phyloP scores from a whole-genome alignment of 2,329 filamentous ascomycete genomes.

The Cladobotryum mycophilum region DNA sequence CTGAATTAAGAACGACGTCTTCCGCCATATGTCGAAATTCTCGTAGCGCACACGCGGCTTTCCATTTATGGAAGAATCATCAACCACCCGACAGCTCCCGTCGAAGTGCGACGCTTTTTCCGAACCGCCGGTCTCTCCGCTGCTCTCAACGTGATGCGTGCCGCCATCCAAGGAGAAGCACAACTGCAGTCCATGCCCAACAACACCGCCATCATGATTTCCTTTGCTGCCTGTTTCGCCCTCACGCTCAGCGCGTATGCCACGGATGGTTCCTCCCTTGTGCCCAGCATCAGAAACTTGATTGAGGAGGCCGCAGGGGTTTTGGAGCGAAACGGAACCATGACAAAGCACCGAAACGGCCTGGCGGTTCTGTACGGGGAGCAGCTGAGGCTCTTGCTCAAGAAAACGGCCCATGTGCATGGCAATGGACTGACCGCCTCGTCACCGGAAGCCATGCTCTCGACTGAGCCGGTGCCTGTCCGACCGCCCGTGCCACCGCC shows the following conservation, averaged over 20 bases:
- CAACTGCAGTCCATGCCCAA: constrained; percentile 71
- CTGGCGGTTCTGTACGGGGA: constrained; percentile 49
- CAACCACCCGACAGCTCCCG: constrained; percentile 64
- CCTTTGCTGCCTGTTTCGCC: constrained; percentile 65
- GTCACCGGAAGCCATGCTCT: not conserved
- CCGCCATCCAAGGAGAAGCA: constrained; percentile 64
- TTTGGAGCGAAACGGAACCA: constrained; percentile 60
- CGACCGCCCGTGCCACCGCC: constrained; percentile 18
- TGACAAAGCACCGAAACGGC: constrained; percentile 60
- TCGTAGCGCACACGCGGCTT: constrained; percentile 64
- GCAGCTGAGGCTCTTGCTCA: constrained; percentile 39
- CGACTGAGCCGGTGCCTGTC: constrained; percentile 12
- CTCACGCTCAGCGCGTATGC: constrained; percentile 57
- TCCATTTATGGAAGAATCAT: constrained; percentile 72
- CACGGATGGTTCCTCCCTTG: constrained; percentile 50
- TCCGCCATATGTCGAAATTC: constrained; percentile 68
- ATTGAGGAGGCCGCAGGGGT: constrained; percentile 65
- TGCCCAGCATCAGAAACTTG: constrained; percentile 56
- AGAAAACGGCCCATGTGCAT: constrained; percentile 26
- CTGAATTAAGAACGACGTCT: constrained; percentile 41
- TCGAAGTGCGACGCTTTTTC: constrained; percentile 67
- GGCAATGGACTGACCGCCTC: constrained; percentile 11
- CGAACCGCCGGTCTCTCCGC: constrained; percentile 65
- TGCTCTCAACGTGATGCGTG: constrained; percentile 67
- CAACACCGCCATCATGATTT: constrained; percentile 74